phyloP scores from a whole-genome alignment of 164 flowering plant genomes.

The Warburgia ugandensis region DNA sequence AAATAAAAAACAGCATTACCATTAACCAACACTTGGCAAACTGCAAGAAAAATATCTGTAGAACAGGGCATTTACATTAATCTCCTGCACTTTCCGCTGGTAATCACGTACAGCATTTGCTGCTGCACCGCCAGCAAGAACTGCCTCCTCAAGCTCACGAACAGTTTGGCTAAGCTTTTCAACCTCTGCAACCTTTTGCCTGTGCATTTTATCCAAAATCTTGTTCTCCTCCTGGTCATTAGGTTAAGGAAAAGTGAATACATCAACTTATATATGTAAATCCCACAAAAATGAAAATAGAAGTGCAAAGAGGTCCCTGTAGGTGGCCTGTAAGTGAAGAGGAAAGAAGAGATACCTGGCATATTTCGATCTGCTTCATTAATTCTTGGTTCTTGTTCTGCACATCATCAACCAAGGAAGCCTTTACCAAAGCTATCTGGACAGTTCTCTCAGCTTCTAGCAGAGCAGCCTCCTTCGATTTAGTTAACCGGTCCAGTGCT shows the following conservation, averaged over 20 bases:
- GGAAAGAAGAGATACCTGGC: conserved; percentile 44
- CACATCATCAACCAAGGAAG: conserved; percentile 68
- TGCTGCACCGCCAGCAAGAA: conserved; percentile 71
- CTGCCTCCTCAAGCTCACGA: conserved; percentile 69
- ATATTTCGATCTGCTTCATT: conserved; percentile 66
- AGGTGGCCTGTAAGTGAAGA: neutral
- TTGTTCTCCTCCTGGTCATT: conserved; percentile 55
- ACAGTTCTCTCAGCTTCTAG: conserved; percentile 68
- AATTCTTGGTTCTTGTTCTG: conserved; percentile 74
- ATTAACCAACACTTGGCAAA: neutral
- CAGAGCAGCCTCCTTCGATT: conserved; percentile 72
- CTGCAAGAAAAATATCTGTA: neutral
- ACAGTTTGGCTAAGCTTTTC: conserved; percentile 70
- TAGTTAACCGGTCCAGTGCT: conserved; percentile 69
- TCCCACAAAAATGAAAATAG: neutral
- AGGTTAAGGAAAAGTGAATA: neutral
- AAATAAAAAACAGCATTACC: neutral
- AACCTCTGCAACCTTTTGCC: conserved; percentile 66
- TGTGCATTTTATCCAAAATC: conserved; percentile 61
- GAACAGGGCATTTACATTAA: conserved; percentile 34
- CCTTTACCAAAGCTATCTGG: conserved; percentile 58
- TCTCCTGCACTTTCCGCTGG: conserved; percentile 63
- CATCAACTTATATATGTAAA: neutral
- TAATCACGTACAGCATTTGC: conserved; percentile 77
- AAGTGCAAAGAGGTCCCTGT: neutral